These are phyloP conservation scores for Fusarium sp. DNA, from an alignment of 2,329 filamentous ascomycete genomes.

Conservation along the genomic window DNA sequence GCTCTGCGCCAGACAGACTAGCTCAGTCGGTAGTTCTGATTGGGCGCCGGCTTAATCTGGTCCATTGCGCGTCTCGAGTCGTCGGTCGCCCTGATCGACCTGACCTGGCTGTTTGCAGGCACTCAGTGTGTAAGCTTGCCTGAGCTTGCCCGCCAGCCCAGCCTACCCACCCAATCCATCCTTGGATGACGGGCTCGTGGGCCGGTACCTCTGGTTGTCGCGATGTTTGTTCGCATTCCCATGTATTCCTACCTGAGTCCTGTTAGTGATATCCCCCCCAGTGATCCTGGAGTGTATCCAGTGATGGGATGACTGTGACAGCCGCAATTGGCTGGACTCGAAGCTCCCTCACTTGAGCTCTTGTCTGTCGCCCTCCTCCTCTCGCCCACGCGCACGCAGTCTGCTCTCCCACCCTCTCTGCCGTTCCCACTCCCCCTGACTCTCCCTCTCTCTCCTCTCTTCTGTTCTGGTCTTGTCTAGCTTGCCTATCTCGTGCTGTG, in stretches of 20 bases:
- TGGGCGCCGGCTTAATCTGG: constrained; percentile 11
- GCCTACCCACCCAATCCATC: constrained; percentile 30
- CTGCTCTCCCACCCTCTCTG: constrained; percentile 38
- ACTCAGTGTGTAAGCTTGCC: constrained; percentile 15
- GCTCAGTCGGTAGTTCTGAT: constrained; percentile 13
- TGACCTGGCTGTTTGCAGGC: constrained; percentile 30
- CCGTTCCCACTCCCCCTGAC: constrained; percentile 36
- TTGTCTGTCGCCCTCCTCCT: constrained; percentile 21
- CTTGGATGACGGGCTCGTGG: constrained; percentile 34
- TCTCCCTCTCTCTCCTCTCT: constrained; percentile 32
- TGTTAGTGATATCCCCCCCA: constrained; percentile 32
- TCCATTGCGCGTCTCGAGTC: constrained; percentile 30
- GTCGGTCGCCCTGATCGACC: constrained; percentile 27
- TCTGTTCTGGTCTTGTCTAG: constrained; percentile 19
- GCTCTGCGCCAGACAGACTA: neutral
- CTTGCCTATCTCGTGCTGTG: constrained; percentile 30
- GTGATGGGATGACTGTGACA: constrained; percentile 33
- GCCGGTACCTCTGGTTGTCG: constrained; percentile 30
- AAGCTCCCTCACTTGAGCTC: constrained; percentile 33
- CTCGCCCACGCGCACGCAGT: constrained; percentile 25
- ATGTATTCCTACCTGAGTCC: constrained; percentile 34
- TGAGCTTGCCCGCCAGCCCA: constrained; percentile 30
- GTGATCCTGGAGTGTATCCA: constrained; percentile 36
- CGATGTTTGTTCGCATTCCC: constrained; percentile 28
- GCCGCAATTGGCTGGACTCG: constrained; percentile 32